Conservation (phyloP, 345 rosid species). For the Draba incana region DNA sequence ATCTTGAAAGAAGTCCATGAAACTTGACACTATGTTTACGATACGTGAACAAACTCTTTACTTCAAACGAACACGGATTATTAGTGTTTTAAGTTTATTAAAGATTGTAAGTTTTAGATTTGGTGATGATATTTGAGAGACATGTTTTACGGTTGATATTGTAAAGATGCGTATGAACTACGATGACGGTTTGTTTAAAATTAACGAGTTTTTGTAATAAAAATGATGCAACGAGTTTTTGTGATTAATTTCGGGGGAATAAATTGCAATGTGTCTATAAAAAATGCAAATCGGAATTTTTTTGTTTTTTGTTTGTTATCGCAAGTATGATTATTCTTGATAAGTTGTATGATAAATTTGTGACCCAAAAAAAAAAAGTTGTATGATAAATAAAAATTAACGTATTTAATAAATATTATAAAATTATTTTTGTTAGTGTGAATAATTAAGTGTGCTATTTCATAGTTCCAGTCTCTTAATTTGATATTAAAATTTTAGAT, state of each 20-base stretch:
- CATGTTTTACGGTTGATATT: conserved; percentile 25
- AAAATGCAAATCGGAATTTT: too few relatives aligned
- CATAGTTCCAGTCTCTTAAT: too few relatives aligned
- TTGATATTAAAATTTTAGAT: too few relatives aligned
- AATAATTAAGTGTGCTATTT: too few relatives aligned
- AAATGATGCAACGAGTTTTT: background rate
- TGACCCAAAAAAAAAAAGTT: too few relatives aligned
- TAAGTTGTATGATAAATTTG: too few relatives aligned
- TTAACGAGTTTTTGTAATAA: conserved; percentile 8
- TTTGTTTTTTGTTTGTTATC: too few relatives aligned
- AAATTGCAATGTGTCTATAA: too few relatives aligned
- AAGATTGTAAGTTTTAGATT: conserved; percentile 19
- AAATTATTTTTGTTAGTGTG: too few relatives aligned
- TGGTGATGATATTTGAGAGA: conserved; percentile 18
- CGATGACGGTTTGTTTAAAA: background rate
- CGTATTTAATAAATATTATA: too few relatives aligned
- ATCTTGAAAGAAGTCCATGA: conserved; percentile 17
- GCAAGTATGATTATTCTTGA: too few relatives aligned
- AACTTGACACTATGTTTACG: background rate
- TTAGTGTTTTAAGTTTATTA: background rate
- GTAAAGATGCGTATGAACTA: conserved; percentile 13
- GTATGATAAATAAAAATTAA: too few relatives aligned
- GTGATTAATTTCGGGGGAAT: background rate
- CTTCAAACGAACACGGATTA: conserved; percentile 3
- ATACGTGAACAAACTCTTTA: conserved; percentile 23